Evolutionary conservation across 108 stramenopile species (phyloP).

Genomic region (Discostella pseudostelligera): DNA sequence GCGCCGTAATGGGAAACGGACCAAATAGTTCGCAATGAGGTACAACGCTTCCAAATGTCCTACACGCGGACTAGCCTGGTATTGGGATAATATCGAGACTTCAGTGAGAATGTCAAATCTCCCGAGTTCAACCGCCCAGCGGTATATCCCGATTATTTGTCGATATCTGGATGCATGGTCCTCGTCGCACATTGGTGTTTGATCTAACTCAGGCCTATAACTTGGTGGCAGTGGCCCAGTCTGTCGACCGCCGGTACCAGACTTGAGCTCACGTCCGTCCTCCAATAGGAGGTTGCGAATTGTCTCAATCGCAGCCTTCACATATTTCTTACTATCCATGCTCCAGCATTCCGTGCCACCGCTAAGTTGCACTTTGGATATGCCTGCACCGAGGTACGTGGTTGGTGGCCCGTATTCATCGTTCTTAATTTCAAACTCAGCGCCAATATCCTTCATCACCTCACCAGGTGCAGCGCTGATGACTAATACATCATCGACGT

Average conservation of each 20-base stretch:
- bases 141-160: slow-evolving; percentile 36
- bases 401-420: slow-evolving; percentile 2
- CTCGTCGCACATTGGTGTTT: neutral
- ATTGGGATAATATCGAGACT: neutral
- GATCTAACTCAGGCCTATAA: slow-evolving; percentile 34
- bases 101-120: slow-evolving; percentile 4
- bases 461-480: neutral
- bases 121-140: slow-evolving; percentile 52
- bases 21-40: too few relatives aligned
- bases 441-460: neutral
- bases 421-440: neutral
- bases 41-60: too few relatives aligned
- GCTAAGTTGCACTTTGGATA: neutral
- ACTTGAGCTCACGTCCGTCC: neutral
- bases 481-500: slow-evolving; percentile 39
- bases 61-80: neutral
- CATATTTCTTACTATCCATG: slow-evolving; percentile 5
- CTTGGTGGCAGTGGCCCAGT: slow-evolving; percentile 18
- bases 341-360: slow-evolving; percentile 5
- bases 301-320: slow-evolving; percentile 6
- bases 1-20: too few relatives aligned
- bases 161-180: slow-evolving; percentile 11
- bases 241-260: neutral
- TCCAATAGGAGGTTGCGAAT: slow-evolving; percentile 2
- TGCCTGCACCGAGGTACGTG: neutral